These are phyloP conservation scores for Paecilomyces formosus DNA, from an alignment of 2,329 filamentous ascomycete genomes.

Conservation along the genomic window DNA sequence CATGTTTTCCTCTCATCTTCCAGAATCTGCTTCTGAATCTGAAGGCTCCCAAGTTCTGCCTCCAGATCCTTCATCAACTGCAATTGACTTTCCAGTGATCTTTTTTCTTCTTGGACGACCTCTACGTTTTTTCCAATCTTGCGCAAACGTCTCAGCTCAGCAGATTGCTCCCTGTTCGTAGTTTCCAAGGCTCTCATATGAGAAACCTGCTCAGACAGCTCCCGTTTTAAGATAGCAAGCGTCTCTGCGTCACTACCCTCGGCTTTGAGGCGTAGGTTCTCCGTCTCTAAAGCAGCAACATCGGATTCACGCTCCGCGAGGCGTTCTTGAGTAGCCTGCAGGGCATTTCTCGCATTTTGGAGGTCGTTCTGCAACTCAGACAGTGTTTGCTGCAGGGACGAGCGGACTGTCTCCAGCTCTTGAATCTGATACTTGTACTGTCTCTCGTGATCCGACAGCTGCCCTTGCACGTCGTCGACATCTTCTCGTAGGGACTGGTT, in stretches of 20 bases:
- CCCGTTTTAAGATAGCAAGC: conserved; percentile 73
- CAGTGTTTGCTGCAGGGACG: conserved; percentile 49
- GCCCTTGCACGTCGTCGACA: conserved; percentile 71
- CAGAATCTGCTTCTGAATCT: conserved; percentile 74
- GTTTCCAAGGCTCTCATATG: conserved; percentile 81
- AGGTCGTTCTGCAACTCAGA: conserved; percentile 45
- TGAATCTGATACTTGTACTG: conserved; percentile 53
- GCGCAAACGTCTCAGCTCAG: conserved; percentile 74
- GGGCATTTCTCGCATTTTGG: conserved; percentile 49
- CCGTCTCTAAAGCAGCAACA: conserved; percentile 70
- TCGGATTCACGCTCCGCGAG: conserved; percentile 61
- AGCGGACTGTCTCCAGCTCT: conserved; percentile 55
- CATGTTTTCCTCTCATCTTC: conserved; percentile 84
- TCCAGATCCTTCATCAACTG: conserved; percentile 67
- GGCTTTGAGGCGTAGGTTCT: conserved; percentile 75
- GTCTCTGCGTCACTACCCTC: conserved; percentile 83
- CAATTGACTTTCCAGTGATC: conserved; percentile 68
- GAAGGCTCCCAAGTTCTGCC: conserved; percentile 68
- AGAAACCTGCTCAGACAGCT: conserved; percentile 84
- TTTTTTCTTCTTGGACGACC: conserved; percentile 92
- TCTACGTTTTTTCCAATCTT: conserved; percentile 81
- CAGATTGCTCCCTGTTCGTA: conserved; percentile 68
- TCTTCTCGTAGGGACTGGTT: conserved; percentile 71
- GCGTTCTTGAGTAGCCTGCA: conserved; percentile 57
- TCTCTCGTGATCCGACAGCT: conserved; percentile 60